These are phyloP conservation scores for Mycena olivaceomarginata DNA, from an alignment of 768 basidiomycete species.

Conservation along the genomic window DNA sequence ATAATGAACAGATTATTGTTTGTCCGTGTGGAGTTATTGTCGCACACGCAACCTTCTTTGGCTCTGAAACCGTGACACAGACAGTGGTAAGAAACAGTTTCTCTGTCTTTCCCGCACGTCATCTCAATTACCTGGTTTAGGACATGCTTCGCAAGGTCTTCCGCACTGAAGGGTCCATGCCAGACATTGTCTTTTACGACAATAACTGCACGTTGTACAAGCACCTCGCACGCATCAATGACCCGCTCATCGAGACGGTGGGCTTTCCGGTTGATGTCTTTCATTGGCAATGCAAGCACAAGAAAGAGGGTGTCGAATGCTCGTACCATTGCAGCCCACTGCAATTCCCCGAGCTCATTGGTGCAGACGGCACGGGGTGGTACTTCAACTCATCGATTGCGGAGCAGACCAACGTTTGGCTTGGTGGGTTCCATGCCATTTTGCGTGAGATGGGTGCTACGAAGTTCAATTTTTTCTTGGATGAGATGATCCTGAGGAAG, in stretches of 20 bases:
- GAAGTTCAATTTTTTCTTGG: not conserved
- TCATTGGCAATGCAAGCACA: constrained; percentile 52
- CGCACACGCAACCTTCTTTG: constrained; percentile 36
- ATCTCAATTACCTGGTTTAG: too few relatives aligned
- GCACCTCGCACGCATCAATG: constrained; percentile 39
- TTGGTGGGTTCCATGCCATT: not conserved
- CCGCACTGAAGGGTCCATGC: constrained; percentile 32
- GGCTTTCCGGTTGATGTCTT: constrained; percentile 53
- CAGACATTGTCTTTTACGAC: constrained; percentile 51
- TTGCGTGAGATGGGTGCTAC: not conserved
- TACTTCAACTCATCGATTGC: constrained; percentile 58
- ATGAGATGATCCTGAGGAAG: too few relatives aligned
- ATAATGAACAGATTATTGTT: too few relatives aligned
- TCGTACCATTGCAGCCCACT: constrained; percentile 55
- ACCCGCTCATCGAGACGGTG: constrained; percentile 44
- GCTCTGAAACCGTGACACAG: constrained; percentile 43
- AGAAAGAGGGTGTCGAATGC: constrained; percentile 49
- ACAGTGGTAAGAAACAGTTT: not conserved
- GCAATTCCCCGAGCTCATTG: constrained; percentile 47
- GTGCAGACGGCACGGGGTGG: constrained; percentile 47
- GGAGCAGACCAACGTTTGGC: constrained; percentile 54
- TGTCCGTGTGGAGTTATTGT: too few relatives aligned
- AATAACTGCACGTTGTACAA: constrained; percentile 48
- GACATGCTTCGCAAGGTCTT: not conserved
- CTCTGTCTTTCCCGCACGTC: too few relatives aligned